phyloP scores from a whole-genome alignment of 371 early-diverging fungal genomes.

The Mucor lusitanicus region DNA sequence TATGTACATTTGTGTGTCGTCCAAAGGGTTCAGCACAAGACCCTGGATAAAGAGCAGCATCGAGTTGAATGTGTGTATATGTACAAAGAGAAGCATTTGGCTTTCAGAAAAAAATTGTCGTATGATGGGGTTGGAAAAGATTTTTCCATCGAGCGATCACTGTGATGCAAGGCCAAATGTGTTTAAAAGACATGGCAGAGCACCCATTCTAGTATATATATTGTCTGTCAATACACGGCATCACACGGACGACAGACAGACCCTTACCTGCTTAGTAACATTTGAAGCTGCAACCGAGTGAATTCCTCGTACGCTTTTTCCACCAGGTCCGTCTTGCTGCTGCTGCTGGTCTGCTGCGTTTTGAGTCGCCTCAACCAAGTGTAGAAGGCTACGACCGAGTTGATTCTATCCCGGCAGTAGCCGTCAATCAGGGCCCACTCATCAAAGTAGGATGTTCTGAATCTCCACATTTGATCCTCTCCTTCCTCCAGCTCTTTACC shows the following conservation, averaged over 20 bases:
- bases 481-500: slow-evolving; percentile 10
- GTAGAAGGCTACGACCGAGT: slow-evolving; percentile 85
- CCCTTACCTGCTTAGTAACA: slow-evolving; percentile 60
- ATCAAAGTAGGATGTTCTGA: slow-evolving; percentile 67
- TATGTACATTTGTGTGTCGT: neutral
- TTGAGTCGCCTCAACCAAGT: slow-evolving; percentile 80
- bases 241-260: neutral
- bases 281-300: slow-evolving; percentile 72
- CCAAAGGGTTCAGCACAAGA: neutral
- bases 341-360: slow-evolving; percentile 62
- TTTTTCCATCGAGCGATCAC: neutral
- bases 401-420: slow-evolving; percentile 79
- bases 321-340: slow-evolving; percentile 56
- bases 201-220: slow-evolving; percentile 18
- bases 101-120: neutral
- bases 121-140: neutral
- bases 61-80: neutral
- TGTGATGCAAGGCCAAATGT: slow-evolving; percentile 12
- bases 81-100: neutral
- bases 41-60: neutral
- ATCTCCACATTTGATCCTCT: slow-evolving; percentile 49
- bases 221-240: neutral
- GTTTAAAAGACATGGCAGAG: slow-evolving; percentile 2
- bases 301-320: slow-evolving; percentile 74
- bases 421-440: slow-evolving; percentile 82